phyloP scores from a whole-genome alignment of 257 asterid species.

The Solanum sitiens region DNA sequence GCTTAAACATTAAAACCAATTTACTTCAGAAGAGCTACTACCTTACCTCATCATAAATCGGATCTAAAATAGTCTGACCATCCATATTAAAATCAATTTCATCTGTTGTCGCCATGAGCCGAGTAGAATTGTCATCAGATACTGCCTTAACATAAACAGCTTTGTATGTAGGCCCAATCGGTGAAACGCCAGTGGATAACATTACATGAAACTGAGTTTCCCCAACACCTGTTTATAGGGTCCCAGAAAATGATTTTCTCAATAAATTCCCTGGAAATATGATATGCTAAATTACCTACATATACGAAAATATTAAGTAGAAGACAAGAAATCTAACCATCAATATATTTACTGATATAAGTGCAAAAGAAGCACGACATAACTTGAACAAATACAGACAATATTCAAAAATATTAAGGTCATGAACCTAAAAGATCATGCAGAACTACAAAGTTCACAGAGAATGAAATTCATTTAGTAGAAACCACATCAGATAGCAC shows the following conservation, averaged over 20 bases:
- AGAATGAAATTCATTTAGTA: not conserved
- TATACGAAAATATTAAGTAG: not conserved
- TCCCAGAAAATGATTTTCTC: not conserved
- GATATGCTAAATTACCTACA: not conserved
- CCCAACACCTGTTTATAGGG: constrained; percentile 41
- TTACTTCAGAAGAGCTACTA: not conserved
- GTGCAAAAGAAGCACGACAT: not conserved
- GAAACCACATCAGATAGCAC: not conserved
- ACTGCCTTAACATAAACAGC: constrained; percentile 52
- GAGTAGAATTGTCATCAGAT: constrained; percentile 19
- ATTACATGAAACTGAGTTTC: constrained; percentile 62
- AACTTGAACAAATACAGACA: not conserved
- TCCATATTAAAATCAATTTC: constrained; percentile 42
- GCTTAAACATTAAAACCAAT: not conserved
- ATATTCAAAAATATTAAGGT: not conserved
- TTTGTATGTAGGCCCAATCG: constrained; percentile 57
- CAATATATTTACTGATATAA: not conserved
- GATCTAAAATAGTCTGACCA: constrained; percentile 57
- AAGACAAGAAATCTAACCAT: not conserved
- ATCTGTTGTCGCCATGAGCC: constrained; percentile 61
- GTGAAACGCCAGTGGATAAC: constrained; percentile 60
- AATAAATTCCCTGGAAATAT: not conserved
- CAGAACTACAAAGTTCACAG: not conserved
- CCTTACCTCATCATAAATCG: constrained; percentile 54
- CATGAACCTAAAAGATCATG: not conserved